These are phyloP conservation scores for Nidula niveotomentosa DNA, from an alignment of 1,284 basidiomycete genomes.

Conservation along the genomic window DNA sequence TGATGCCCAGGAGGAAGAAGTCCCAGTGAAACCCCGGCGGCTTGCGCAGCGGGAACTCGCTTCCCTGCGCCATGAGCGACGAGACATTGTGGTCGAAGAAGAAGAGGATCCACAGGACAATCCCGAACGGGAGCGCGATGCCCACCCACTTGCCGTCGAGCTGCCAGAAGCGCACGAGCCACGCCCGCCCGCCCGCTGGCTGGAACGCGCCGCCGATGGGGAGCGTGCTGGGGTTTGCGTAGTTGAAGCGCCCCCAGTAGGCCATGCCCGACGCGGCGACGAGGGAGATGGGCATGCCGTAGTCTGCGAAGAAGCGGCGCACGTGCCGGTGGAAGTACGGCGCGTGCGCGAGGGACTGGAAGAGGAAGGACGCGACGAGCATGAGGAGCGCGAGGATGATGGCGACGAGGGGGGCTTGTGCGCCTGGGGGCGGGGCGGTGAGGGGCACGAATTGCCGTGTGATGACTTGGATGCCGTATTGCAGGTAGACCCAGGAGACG, in stretches of 20 bases:
- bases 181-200: slow-evolving; percentile 73
- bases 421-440: slow-evolving; percentile 32
- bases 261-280: slow-evolving; percentile 74
- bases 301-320: slow-evolving; percentile 78
- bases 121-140: slow-evolving; percentile 74
- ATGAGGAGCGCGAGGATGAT: slow-evolving; percentile 81
- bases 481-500: slow-evolving; percentile 86
- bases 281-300: slow-evolving; percentile 87
- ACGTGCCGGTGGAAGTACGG: slow-evolving; percentile 72
- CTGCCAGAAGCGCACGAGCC: slow-evolving; percentile 93
- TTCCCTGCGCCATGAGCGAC: slow-evolving; percentile 92
- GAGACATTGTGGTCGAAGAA: slow-evolving; percentile 88
- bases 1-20: slow-evolving; percentile 88
- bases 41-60: slow-evolving; percentile 87
- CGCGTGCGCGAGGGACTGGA: slow-evolving; percentile 64
- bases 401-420: slow-evolving; percentile 64
- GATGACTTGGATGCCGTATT: slow-evolving; percentile 85
- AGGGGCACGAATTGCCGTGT: slow-evolving; percentile 63
- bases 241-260: slow-evolving; percentile 82
- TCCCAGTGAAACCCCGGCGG: slow-evolving; percentile 94
- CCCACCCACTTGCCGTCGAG: slow-evolving; percentile 90
- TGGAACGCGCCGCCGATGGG: slow-evolving; percentile 72
- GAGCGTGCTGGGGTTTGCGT: slow-evolving; percentile 63
- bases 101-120: slow-evolving; percentile 72
- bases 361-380: slow-evolving; percentile 72